Evolutionary conservation across 345 rosid species (phyloP), one percentile per base, ranked within the genome.

Genomic region (Salix koriyanagi): DNA sequence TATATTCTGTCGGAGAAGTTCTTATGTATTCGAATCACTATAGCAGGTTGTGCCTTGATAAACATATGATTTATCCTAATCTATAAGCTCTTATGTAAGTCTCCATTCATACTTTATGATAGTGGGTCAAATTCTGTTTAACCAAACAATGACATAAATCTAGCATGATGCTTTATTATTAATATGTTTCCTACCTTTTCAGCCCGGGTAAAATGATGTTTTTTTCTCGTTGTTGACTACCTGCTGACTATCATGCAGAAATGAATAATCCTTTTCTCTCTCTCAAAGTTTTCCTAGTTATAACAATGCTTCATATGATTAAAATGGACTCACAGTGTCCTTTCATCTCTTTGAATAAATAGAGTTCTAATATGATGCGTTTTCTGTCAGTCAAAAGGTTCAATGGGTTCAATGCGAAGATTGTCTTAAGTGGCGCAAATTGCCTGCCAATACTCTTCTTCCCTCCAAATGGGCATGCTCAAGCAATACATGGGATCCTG

Each of bases 391-490:
- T 70, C 84, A 82, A 79, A 89, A 83, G 85, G 65, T 86, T 66
- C 96, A 87, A 77, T 91, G 96, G 96, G 87, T 73, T 81, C 94
- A 89, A 67, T 91, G 96, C 67, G 96, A 90, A 79, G 90, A 88
- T 72, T 91, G 94, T 76, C 83, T 39, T 15, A 91, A 91, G 82
- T 91, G 96, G 96, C 92, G 94, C 69, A 90, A 83, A 79, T 72
- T 91, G 81, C 96, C 91, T 68, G 82, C 83, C 65, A 79, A 76
- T 79, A 87, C 88, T 80, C 87, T 81, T 81, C 92, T 91, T 88
- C 90, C 94, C 19, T 85, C 84, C 77, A 90, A 79, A 76, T 91
- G 94, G 94, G 88, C 88, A 23, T 91, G 96, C 83, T 78, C 87
- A 28, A 72, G 81, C 32, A 91, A 90, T 77, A 61, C 83, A 39